These are phyloP conservation scores for Candida dubliniensis DNA, from an alignment of 1,139 yeast species.

Conservation along the genomic window DNA sequence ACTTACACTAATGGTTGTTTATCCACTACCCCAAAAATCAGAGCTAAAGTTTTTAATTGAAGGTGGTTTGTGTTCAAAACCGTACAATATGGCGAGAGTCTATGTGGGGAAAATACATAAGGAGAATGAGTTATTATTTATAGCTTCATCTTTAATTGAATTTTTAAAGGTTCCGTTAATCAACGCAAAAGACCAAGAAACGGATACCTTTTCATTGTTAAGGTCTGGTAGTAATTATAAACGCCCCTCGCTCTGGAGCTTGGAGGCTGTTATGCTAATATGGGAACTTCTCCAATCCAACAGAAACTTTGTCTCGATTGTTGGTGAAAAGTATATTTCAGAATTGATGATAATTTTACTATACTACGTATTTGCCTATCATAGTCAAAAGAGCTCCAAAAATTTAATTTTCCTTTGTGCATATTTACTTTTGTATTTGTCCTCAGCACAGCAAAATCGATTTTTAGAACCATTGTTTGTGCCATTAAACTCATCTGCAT, in stretches of 20 bases:
- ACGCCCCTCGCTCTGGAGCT: slow-evolving; percentile 50
- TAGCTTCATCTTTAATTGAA: slow-evolving; percentile 47
- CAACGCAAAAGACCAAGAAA: slow-evolving; percentile 16
- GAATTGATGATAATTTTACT: slow-evolving; percentile 57
- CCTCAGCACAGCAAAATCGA: slow-evolving; percentile 44
- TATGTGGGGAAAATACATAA: slow-evolving; percentile 55
- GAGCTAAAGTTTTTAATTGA: slow-evolving; percentile 43
- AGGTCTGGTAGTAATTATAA: slow-evolving; percentile 15
- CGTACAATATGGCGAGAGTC: slow-evolving; percentile 49
- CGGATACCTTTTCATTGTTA: slow-evolving; percentile 19
- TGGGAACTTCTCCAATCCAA: slow-evolving; percentile 85
- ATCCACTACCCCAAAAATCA: slow-evolving; percentile 52
- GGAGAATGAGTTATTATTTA: slow-evolving; percentile 50
- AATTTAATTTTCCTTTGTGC: slow-evolving; percentile 59
- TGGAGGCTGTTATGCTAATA: slow-evolving; percentile 58
- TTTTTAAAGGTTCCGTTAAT: slow-evolving; percentile 48
- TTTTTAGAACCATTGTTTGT: slow-evolving; percentile 37
- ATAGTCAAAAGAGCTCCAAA: slow-evolving; percentile 25
- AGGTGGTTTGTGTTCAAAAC: slow-evolving; percentile 25
- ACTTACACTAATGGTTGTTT: slow-evolving; percentile 59
- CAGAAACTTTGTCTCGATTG: slow-evolving; percentile 45
- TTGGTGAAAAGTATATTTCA: slow-evolving; percentile 49
- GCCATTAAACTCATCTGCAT: slow-evolving; percentile 35
- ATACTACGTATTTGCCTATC: slow-evolving; percentile 56
- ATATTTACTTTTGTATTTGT: slow-evolving; percentile 59